phyloP scores from a whole-genome alignment of 1,284 basidiomycete genomes.

The Ganoderma sinense region DNA sequence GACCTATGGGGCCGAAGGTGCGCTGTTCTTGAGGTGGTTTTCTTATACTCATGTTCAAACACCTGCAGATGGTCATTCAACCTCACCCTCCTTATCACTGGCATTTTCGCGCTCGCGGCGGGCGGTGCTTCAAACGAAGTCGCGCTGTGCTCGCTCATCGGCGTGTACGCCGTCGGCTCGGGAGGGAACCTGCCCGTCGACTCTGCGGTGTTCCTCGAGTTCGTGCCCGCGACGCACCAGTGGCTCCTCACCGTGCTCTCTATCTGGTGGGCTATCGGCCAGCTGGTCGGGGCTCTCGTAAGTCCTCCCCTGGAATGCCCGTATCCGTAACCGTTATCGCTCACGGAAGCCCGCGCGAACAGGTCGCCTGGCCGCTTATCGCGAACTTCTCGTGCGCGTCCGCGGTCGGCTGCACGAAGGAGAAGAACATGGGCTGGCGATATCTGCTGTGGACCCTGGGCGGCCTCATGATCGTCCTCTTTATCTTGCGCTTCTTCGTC shows the following conservation, averaged over 20 bases:
- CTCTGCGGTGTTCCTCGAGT: constrained; percentile 77
- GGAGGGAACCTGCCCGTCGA: constrained; percentile 82
- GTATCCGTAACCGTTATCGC: constrained; percentile 54
- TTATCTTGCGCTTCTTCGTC: constrained; percentile 71
- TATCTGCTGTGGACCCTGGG: constrained; percentile 69
- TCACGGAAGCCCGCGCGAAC: constrained; percentile 35
- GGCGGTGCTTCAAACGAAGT: constrained; percentile 62
- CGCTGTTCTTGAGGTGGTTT: neutral
- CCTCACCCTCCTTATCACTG: constrained; percentile 72
- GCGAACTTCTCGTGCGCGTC: constrained; percentile 62
- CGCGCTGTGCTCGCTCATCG: constrained; percentile 58
- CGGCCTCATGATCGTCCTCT: constrained; percentile 67
- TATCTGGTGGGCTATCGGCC: constrained; percentile 72
- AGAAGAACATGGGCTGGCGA: constrained; percentile 71
- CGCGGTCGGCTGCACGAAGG: constrained; percentile 47
- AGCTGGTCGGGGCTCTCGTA: constrained; percentile 63
- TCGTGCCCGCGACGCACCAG: constrained; percentile 65
- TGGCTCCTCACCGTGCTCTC: constrained; percentile 68
- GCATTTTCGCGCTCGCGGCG: constrained; percentile 67
- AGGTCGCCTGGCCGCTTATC: constrained; percentile 63
- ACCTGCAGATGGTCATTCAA: constrained; percentile 71
- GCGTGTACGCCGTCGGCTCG: constrained; percentile 67
- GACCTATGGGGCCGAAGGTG: constrained; percentile 69
- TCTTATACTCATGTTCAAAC: neutral
- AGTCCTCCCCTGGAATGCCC: constrained; percentile 62